Conservation (phyloP, 2,329 filamentous ascomycete species). For the Colletotrichum cordylinicola region DNA sequence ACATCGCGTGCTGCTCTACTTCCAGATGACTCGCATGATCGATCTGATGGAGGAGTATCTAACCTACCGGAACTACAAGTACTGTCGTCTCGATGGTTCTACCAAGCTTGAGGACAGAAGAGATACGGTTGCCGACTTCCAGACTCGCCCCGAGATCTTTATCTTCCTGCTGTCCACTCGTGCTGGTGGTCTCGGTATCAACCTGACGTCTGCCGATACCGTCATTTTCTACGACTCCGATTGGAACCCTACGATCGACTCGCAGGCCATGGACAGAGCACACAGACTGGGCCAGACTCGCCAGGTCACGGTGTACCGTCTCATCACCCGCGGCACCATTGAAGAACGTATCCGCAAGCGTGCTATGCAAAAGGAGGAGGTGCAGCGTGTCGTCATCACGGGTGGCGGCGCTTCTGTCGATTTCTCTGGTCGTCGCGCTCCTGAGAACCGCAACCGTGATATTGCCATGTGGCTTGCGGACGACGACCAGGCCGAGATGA, state of each 20-base stretch:
- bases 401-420: constrained; percentile 91
- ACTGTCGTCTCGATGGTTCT: constrained; percentile 93
- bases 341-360: constrained; percentile 98
- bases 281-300: constrained; percentile 96
- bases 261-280: constrained; percentile 97
- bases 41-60: constrained; percentile 99
- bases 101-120: constrained; percentile 97
- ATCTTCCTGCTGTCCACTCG: constrained; percentile 96
- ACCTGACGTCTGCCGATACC: constrained; percentile 93
- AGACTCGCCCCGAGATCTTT: constrained; percentile 92
- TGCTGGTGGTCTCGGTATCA: constrained; percentile 97
- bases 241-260: constrained; percentile 99
- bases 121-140: constrained; percentile 96
- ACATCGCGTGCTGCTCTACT: constrained; percentile 95
- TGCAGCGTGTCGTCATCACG: constrained; percentile 95
- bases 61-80: constrained; percentile 99
- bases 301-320: constrained; percentile 95
- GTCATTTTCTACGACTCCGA: constrained; percentile 99
- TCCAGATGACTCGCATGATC: constrained; percentile 99
- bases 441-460: constrained; percentile 95
- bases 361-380: constrained; percentile 97
- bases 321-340: constrained; percentile 96
- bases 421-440: constrained; percentile 88
- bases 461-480: constrained; percentile 99
- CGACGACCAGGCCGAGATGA: constrained; percentile 92